Conservation (phyloP, 108 stramenopile species). For the Fragilariopsis cylindrus region DNA sequence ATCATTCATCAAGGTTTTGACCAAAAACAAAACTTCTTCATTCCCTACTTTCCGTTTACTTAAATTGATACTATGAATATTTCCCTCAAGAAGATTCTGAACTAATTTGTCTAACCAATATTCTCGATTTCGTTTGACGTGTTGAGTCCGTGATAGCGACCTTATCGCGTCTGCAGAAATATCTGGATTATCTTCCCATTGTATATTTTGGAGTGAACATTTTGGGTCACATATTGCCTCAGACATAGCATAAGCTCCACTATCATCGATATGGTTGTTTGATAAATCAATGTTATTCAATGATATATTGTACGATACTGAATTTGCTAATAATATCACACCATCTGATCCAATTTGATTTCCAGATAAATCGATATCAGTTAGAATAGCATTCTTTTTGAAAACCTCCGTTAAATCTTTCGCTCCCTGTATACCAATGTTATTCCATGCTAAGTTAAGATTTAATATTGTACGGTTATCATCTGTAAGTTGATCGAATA, state of each 20-base stretch:
- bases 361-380: constrained; percentile 41
- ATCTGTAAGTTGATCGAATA: constrained; percentile 31
- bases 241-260: constrained; percentile 29
- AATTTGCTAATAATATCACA: constrained; percentile 29
- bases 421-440: constrained; percentile 44
- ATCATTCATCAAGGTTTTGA: constrained; percentile 3
- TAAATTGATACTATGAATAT: constrained; percentile 21
- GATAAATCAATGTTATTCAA: constrained; percentile 32
- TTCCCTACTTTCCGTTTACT: constrained; percentile 31
- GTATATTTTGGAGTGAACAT: constrained; percentile 21
- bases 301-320: constrained; percentile 32
- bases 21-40: constrained; percentile 38
- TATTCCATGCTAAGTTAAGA: constrained; percentile 53
- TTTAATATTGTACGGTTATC: constrained; percentile 28
- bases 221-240: constrained; percentile 24
- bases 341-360: constrained; percentile 48
- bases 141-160: constrained; percentile 22
- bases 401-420: constrained; percentile 38
- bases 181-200: constrained; percentile 41
- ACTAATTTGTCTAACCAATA: constrained; percentile 41
- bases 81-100: constrained; percentile 17
- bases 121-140: constrained; percentile 30
- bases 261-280: constrained; percentile 36
- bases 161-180: constrained; percentile 30
- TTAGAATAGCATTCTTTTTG: constrained; percentile 23